Evolutionary conservation across 164 flowering plant genomes (phyloP).

Genomic region (Dillenia turbinata): DNA sequence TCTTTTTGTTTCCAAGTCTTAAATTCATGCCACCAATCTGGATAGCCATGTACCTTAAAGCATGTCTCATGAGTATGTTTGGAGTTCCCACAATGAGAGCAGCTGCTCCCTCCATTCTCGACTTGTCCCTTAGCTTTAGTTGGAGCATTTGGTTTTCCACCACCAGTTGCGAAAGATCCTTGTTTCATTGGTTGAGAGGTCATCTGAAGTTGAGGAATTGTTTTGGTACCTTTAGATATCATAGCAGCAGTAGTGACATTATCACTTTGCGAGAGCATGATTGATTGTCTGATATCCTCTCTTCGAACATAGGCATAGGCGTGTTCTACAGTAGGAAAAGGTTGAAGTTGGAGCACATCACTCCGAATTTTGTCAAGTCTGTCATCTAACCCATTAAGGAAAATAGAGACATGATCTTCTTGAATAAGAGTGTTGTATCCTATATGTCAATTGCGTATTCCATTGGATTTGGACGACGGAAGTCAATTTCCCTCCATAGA

Average conservation of each 20-base stretch:
- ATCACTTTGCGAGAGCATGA: neutral
- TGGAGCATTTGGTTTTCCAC: neutral
- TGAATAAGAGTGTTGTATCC: neutral
- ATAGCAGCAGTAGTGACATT: neutral
- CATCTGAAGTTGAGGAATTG: too few species aligned
- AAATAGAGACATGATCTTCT: neutral
- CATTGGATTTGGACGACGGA: neutral
- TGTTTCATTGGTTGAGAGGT: too few species aligned
- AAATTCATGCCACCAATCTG: too few species aligned
- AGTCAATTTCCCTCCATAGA: neutral
- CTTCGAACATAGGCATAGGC: neutral
- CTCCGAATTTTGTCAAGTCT: neutral
- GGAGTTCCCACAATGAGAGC: neutral
- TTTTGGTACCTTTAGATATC: neutral
- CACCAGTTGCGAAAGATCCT: neutral
- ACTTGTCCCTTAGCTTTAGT: neutral
- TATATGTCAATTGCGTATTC: neutral
- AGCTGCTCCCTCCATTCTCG: neutral
- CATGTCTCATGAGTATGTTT: neutral
- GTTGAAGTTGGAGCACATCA: neutral
- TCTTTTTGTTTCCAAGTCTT: neutral
- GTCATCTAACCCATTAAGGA: neutral
- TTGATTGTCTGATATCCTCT: neutral
- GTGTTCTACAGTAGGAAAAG: neutral
- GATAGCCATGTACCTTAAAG: neutral